Conservation (phyloP, 352 stramenopile species). For the Thalassiosira livingstoniorum region DNA sequence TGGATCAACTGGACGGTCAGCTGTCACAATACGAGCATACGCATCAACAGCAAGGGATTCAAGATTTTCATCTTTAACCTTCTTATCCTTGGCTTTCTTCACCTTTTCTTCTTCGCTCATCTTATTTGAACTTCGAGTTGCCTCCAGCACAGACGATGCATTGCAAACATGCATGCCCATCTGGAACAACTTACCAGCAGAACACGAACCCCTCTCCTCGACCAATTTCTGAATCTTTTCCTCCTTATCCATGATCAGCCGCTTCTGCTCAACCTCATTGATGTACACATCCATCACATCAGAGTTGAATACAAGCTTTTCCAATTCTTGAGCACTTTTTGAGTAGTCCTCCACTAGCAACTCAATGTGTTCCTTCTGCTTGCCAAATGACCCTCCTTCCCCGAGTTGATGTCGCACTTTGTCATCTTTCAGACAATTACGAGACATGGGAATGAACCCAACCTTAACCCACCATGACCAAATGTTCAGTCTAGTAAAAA, state of each 20-base stretch:
- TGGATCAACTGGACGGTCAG: no score
- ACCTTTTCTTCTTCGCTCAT: no score
- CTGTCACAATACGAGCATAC: no score
- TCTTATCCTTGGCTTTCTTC: no score
- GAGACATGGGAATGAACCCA: slow-evolving; percentile 27
- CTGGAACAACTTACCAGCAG: neutral
- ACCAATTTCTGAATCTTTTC: slow-evolving; percentile 17
- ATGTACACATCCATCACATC: slow-evolving; percentile 14
- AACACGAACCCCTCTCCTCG: neutral
- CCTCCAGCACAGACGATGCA: no score
- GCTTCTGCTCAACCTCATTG: neutral
- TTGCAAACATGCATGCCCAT: neutral
- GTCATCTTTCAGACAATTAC: slow-evolving; percentile 29
- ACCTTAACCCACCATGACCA: slow-evolving; percentile 18
- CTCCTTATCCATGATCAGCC: slow-evolving; percentile 6
- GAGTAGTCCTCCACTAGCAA: slow-evolving; percentile 6
- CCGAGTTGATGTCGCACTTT: slow-evolving; percentile 20
- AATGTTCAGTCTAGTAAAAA: slow-evolving; percentile 12
- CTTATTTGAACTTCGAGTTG: no score
- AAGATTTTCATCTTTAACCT: no score
- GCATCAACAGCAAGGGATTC: no score
- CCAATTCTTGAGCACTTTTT: neutral
- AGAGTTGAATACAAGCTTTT: slow-evolving; percentile 17
- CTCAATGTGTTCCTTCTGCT: neutral
- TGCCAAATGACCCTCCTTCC: slow-evolving; percentile 1